Evolutionary conservation across 1,284 basidiomycete species (phyloP), one percentile per base, ranked within the genome.

Genomic region (Rhodotorula sp.): DNA sequence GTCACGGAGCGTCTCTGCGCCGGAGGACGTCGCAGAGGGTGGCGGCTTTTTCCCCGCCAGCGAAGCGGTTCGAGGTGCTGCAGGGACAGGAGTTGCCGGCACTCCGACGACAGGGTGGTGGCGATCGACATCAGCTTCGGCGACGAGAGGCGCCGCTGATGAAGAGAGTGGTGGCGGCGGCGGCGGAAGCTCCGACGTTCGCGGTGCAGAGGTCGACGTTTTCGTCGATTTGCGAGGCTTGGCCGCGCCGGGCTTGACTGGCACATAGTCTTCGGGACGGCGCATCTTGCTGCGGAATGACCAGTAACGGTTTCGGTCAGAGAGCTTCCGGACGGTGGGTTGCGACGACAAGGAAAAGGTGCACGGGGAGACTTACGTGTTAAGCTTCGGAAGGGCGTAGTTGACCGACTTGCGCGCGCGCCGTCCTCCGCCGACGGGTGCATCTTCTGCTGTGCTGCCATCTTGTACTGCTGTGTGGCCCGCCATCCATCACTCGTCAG

Each of bases 341-440:
- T 34, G 34, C 34, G 34, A 34, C 34, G 34, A 34, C 34, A 34
- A 34, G 34, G 34, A 34, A 34, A 34, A 34, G 34, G 34, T 34
- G 34, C 34, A 3, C 34, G 34, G 34, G 34, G 43, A 6, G 20
- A 76, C 77, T 46, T 14, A 78, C 77, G 76, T 77, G 51, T 76
- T 76, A n/a, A 79, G 72, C 58, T 76, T 79, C 0, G 78, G 78
- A 54, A 78, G 57, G 3, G 78, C 77, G 49, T 79, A 79, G 67
- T 75, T 78, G 69, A 79, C 77, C 23, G 70, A 69, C 49, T 75
- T 77, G 51, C 78, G 62, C 8, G 78, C 76, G 58, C 78, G 62
- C 16, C 71, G 49, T 8, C 70, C 67, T 8, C 70, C 67, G 15
- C 63, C 58, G 6, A 57, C 20, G 1, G n/a, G 23, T 15, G 56